A percentile compares a stretch with the other conserved stretches of the same genome.
phyloP scores from a whole-genome alignment of 495 filamentous ascomycete species.

The Stereocaulon alpinum region DNA sequence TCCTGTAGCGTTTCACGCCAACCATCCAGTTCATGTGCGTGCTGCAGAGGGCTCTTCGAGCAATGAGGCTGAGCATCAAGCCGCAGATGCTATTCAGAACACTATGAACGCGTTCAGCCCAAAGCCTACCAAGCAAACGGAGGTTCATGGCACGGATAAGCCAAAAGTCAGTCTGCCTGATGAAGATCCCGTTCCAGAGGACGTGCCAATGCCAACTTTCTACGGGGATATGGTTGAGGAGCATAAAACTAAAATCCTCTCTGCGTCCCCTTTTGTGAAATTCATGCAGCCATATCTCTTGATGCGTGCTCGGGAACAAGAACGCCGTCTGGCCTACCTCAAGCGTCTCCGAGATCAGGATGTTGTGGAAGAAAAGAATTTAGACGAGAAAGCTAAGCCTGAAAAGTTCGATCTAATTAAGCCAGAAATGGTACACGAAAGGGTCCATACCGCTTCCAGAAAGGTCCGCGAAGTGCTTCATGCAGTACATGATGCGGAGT shows the following conservation, averaged over 20 bases:
- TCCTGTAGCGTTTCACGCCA: background rate
- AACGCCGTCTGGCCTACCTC: slow-evolving; percentile 68
- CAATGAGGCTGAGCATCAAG: background rate
- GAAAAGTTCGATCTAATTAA: slow-evolving; percentile 80
- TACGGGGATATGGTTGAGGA: slow-evolving; percentile 92
- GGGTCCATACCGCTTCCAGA: slow-evolving; percentile 61
- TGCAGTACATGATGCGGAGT: slow-evolving; percentile 91
- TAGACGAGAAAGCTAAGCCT: slow-evolving; percentile 48
- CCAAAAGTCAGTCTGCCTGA: slow-evolving; percentile 8
- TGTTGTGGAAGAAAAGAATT: slow-evolving; percentile 37
- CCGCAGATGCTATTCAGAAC: background rate
- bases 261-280: slow-evolving; percentile 90
- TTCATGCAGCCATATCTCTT: slow-evolving; percentile 90
- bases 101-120: background rate
- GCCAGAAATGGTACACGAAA: slow-evolving; percentile 85
- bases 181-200: slow-evolving; percentile 62
- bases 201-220: slow-evolving; percentile 80
- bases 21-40: background rate
- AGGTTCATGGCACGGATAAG: background rate
- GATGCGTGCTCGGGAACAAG: slow-evolving; percentile 83
- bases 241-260: slow-evolving; percentile 85
- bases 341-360: slow-evolving; percentile 75
- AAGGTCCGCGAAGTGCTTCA: slow-evolving; percentile 88
- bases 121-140: background rate
- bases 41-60: background rate